Percentiles rank a stretch among this genome's conserved stretches.
These are phyloP conservation scores for Pythium sp. DNA, from an alignment of 352 stramenopile species.

Conservation along the genomic window DNA sequence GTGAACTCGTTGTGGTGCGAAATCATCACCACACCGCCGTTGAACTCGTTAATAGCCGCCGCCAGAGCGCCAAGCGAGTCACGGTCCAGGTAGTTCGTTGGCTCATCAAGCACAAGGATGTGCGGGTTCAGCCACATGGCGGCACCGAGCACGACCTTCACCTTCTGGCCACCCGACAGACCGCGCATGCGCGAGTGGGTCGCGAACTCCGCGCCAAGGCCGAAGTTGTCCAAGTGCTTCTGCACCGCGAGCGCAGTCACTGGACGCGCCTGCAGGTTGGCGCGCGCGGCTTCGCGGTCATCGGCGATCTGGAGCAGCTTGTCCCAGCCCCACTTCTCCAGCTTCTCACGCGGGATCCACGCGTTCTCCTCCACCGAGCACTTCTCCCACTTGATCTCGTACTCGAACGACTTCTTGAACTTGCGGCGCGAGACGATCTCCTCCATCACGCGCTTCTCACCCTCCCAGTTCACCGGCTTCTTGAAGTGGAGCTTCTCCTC, in stretches of 20 bases:
- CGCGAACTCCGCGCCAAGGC: conserved; percentile 94
- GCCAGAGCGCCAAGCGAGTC: conserved; percentile 96
- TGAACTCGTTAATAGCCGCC: conserved; percentile 95
- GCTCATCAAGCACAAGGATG: conserved; percentile 94
- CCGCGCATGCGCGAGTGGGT: conserved; percentile 98
- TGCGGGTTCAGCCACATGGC: conserved; percentile 97
- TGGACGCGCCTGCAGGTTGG: conserved; percentile 92
- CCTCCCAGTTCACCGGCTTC: conserved; percentile 93
- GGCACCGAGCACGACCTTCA: conserved; percentile 97
- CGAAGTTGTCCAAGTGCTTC: conserved; percentile 97
- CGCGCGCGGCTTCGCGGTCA: conserved; percentile 92
- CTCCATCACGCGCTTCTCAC: conserved; percentile 88
- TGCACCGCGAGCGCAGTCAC: conserved; percentile 95
- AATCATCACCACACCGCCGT: conserved; percentile 98
- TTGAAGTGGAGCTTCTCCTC: conserved; percentile 95
- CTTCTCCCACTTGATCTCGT: conserved; percentile 97
- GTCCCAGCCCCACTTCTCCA: conserved; percentile 97
- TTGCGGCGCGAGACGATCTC: conserved; percentile 91
- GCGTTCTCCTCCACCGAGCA: conserved; percentile 94
- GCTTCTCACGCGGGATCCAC: conserved; percentile 91
- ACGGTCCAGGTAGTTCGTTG: conserved; percentile 96
- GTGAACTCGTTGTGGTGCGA: conserved; percentile 98
- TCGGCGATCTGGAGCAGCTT: conserved; percentile 96
- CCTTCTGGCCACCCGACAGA: conserved; percentile 98
- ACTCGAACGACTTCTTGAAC: conserved; percentile 94